Evolutionary conservation across 2,329 filamentous ascomycete species (phyloP), one percentile per base, ranked within the genome.

Genomic region (Exophiala sideris): DNA sequence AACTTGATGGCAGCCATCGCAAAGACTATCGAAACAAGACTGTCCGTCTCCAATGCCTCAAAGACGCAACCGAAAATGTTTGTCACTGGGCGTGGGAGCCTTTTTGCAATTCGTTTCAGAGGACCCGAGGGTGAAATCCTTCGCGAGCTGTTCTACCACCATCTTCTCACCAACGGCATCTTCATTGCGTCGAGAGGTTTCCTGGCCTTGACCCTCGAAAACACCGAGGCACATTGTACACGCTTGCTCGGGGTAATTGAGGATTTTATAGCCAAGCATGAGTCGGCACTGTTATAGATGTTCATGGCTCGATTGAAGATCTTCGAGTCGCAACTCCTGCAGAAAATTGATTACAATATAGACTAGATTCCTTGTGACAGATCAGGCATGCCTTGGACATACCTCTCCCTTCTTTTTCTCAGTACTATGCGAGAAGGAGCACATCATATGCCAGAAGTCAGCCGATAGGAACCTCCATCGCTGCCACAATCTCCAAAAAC

Each of bases 121-220:
- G 62, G 62, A 1, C 24, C 51, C 9, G 44, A 63, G 12, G 54
- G 52, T 5, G 51, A 50, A 1, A 41, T 18, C 24, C 52, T 67
- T 21, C 55, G 59, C 24, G 60, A 60, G 4, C 56, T 62, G 20
- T 68, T 67, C 49, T 68, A 59, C 38, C 66, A 67, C 32, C 54
- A 64, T 40, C 60, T 68, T 51, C 58, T 69, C 20, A 45, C 48
- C 24, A 32, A 63, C 20, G 60, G 62, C 5, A 64, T 68, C 39
- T 65, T 60, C 44, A 60, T 69, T 33, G 66, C 66, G 5, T 51
- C 63, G 14, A 57, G 67, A 21, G 66, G 67, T 1, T 68, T 66
- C 46, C 54, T 69, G 5, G 61, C 66, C 14, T 46, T 69, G 44
- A 68, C 60, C 24, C 54, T 67, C 36, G 61, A 62, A 44, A 52